Percentiles rank a stretch among this genome's conserved stretches.
These are phyloP conservation scores for Dichotomopilus funicola DNA, from an alignment of 2,329 filamentous ascomycete genomes.

Conservation along the genomic window DNA sequence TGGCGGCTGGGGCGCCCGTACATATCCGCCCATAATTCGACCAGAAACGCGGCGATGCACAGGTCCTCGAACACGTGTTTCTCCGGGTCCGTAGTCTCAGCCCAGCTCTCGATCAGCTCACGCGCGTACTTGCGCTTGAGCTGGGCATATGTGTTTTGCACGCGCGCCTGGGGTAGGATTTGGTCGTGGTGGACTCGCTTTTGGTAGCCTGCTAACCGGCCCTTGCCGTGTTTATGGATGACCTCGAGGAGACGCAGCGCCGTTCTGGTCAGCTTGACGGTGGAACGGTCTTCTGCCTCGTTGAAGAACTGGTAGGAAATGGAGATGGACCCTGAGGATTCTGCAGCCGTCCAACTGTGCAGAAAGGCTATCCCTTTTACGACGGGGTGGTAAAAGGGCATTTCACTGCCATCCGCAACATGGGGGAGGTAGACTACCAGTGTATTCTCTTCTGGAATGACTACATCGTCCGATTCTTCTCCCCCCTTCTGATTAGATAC, in stretches of 20 bases:
- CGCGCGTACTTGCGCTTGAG: constrained; percentile 77
- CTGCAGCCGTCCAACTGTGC: constrained; percentile 53
- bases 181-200: constrained; percentile 82
- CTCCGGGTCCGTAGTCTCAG: constrained; percentile 74
- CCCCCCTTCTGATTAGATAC: constrained; percentile 21
- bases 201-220: constrained; percentile 58
- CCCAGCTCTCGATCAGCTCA: constrained; percentile 66
- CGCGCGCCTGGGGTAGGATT: constrained; percentile 65
- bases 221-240: constrained; percentile 67
- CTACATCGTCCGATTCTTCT: background rate
- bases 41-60: constrained; percentile 81
- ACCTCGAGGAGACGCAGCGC: constrained; percentile 62
- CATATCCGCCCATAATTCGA: constrained; percentile 85
- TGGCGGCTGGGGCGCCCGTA: constrained; percentile 42
- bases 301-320: constrained; percentile 55
- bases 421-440: constrained; percentile 78
- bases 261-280: constrained; percentile 55
- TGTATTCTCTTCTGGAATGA: constrained; percentile 27
- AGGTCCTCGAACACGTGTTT: constrained; percentile 97
- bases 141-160: constrained; percentile 75
- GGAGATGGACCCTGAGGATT: constrained; percentile 45
- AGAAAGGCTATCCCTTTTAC: constrained; percentile 69
- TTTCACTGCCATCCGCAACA: constrained; percentile 48
- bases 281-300: constrained; percentile 21
- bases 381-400: constrained; percentile 84